phyloP scores from a whole-genome alignment of 75 land plant genomes.

The Sequoia sempervirens region DNA sequence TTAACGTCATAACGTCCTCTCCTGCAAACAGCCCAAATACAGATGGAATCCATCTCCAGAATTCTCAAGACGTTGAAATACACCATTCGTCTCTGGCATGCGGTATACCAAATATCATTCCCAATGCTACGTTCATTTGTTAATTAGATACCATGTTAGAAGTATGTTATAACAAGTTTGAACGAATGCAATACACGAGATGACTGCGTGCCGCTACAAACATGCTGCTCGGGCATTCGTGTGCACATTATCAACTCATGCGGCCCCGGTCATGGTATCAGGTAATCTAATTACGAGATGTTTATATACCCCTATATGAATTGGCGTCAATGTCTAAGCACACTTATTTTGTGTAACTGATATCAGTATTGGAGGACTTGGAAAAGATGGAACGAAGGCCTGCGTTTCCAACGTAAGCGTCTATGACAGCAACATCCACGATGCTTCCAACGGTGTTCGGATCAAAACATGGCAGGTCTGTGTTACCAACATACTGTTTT shows the following conservation, averaged over 20 bases:
- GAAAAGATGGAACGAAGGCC: conserved; percentile 22
- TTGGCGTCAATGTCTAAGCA: background rate
- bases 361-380: conserved; percentile 53
- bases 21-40: no score
- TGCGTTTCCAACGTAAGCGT: no score
- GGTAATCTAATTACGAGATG: conserved; percentile 16
- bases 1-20: conserved; percentile 28
- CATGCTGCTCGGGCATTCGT: conserved; percentile 47
- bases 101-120: conserved; percentile 27
- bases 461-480: conserved; percentile 53
- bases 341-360: background rate
- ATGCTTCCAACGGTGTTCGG: no score
- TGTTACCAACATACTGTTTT: background rate
- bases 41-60: no score
- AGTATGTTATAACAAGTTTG: no score
- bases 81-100: conserved; percentile 37
- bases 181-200: no score
- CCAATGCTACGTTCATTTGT: background rate
- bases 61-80: no score
- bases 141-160: background rate
- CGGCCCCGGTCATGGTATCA: conserved; percentile 80
- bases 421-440: no score
- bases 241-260: conserved; percentile 45
- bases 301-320: background rate
- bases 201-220: no score